These are phyloP conservation scores for Sclerospora graminicola DNA, from an alignment of 352 stramenopile genomes.

Conservation along the genomic window DNA sequence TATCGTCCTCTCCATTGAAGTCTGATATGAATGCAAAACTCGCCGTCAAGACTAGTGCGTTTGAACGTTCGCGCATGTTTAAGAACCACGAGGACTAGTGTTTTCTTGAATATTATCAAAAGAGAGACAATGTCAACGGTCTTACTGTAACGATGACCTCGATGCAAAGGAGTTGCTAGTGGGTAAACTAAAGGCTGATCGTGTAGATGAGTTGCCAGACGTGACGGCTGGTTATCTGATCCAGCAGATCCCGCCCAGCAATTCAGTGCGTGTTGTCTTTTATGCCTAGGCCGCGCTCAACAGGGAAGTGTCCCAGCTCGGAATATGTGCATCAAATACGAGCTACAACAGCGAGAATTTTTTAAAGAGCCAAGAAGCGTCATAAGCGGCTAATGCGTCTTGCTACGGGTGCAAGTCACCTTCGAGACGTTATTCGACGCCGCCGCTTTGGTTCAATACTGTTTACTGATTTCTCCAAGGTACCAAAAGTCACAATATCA, in stretches of 20 bases:
- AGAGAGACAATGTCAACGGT: constrained; percentile 10
- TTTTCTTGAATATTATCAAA: constrained; percentile 24
- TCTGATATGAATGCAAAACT: constrained; percentile 11
- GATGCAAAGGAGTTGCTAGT: constrained; percentile 16
- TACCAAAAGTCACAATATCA: too few relatives aligned
- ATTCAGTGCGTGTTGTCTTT: constrained; percentile 33
- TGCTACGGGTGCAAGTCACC: constrained; percentile 21
- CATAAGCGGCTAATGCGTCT: constrained; percentile 30
- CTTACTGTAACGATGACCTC: constrained; percentile 25
- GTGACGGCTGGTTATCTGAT: constrained; percentile 25
- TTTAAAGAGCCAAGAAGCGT: constrained; percentile 18
- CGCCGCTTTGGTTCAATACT: constrained; percentile 52
- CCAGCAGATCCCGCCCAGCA: constrained; percentile 23
- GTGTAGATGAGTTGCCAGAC: constrained; percentile 27
- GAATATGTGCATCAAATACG: constrained; percentile 13
- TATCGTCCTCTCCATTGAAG: constrained; percentile 4
- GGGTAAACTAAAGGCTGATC: constrained; percentile 35
- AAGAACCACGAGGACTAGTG: constrained; percentile 32
- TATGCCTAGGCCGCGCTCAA: constrained; percentile 14
- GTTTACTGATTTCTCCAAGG: too few relatives aligned
- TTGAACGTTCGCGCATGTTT: constrained; percentile 31
- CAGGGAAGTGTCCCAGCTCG: constrained; percentile 11
- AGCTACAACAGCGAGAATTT: constrained; percentile 8
- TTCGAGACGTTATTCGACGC: constrained; percentile 40
- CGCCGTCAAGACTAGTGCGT: constrained; percentile 25